Base-by-base conservation (phyloP, 1,284 basidiomycete genomes). In the Irpex rosettiformis region DNA sequence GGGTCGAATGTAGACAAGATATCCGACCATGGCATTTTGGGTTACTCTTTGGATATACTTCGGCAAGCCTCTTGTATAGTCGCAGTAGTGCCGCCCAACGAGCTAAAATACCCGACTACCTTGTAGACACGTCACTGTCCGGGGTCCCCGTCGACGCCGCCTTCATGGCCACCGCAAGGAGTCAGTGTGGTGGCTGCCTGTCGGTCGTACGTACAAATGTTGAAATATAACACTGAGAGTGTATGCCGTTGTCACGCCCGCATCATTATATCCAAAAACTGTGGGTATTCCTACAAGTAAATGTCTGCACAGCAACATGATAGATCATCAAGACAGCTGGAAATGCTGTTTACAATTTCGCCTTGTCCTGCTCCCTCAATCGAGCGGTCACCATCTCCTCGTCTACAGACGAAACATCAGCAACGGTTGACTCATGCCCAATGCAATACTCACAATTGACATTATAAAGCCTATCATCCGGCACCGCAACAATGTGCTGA, bases 381-480 rank as follows among this genome's bases (percentile, higher is more conserved):
- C 73, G 76, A 16, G 81, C 85, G 55, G 77, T 74, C 65, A 79
- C 79, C 73, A 89, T 75, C 57, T 66, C 68, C 67, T 76, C 75
- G 61, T 77, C 76, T 73, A 27, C 13, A 28, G 10, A 8, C 10
- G 16, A 37, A 8, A 28, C 21, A 10, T 13, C n/a, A 28, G 13
- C 22, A 52, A 37, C n/a, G 11, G 28, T 43, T 11, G 45, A 45
- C 18, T 7, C 29, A 49, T 24, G 43, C 37, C 24, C 8, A 52
- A 16, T 16, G 25, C 3, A 43, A 8, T 28, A 75, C 89, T 73
- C 68, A 94, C 93, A 96, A 65, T 93, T 95, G 48, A 73, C 73
- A 40, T 88, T 79, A 69, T 88, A 95, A 45, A 94, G 76, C n/a
- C 79, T 79, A 65, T 92, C 89, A 1, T 75, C 77, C 0, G 91